phyloP scores from a whole-genome alignment of 225 moss, liverwort and hornwort genomes.

The Thuidium tamariscinum region DNA sequence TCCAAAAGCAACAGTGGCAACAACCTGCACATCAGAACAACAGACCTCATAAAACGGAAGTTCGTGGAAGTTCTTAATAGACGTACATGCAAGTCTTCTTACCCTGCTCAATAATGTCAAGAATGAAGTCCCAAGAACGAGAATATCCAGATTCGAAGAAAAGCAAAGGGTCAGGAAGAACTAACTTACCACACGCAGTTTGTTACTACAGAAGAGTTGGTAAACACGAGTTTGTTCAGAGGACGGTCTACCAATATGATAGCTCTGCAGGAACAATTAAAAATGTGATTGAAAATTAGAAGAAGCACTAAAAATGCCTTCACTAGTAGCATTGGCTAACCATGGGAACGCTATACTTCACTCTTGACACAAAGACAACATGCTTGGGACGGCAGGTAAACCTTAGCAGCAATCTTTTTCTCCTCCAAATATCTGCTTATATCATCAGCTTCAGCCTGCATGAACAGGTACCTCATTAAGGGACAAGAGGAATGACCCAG shows the following conservation, averaged over 20 bases:
- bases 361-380: not conserved
- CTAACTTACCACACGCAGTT: slow-evolving; percentile 73
- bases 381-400: slow-evolving; percentile 9
- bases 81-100: not conserved
- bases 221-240: slow-evolving; percentile 60
- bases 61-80: not conserved
- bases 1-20: slow-evolving; percentile 92
- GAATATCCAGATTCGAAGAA: not conserved
- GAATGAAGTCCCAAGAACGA: too few species aligned
- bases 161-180: not conserved
- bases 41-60: not conserved
- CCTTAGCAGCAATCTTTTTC: slow-evolving; percentile 80
- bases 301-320: not conserved
- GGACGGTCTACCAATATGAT: slow-evolving; percentile 61
- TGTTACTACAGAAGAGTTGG: slow-evolving; percentile 65
- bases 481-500: not conserved
- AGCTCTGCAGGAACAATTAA: slow-evolving; percentile 49
- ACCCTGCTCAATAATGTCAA: not conserved
- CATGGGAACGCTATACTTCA: not conserved
- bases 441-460: slow-evolving; percentile 79
- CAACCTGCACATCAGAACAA: slow-evolving; percentile 48
- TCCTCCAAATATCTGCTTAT: slow-evolving; percentile 59
- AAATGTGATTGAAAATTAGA: not conserved
- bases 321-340: not conserved
- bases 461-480: not conserved